These are phyloP conservation scores for Echria macrotheca DNA, from an alignment of 495 filamentous ascomycete species.

Conservation along the genomic window DNA sequence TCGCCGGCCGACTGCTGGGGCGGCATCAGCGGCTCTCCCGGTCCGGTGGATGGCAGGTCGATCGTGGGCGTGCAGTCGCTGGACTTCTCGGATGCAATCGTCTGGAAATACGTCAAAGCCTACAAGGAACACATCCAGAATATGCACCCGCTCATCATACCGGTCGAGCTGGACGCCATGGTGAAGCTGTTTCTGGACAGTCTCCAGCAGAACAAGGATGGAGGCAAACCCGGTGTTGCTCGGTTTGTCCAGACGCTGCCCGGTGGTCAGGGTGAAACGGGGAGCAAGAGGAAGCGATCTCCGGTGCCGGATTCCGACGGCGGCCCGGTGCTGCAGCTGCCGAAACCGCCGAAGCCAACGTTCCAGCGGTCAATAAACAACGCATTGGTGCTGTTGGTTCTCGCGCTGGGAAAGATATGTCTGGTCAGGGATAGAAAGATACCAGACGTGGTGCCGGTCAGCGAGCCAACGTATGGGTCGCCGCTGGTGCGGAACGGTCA, in stretches of 20 bases:
- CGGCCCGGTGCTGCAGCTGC: conserved; percentile 27
- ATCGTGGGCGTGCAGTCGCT: conserved; percentile 49
- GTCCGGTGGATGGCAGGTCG: conserved; percentile 37
- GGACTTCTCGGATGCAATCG: conserved; percentile 56
- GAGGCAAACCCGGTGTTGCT: conserved; percentile 15
- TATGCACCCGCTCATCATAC: conserved; percentile 79
- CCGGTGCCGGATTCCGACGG: conserved; percentile 37
- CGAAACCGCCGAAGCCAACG: conserved; percentile 32
- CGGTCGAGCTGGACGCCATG: conserved; percentile 43
- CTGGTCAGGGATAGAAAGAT: conserved; percentile 51
- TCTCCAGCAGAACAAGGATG: conserved; percentile 26
- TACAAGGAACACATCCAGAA: conserved; percentile 78
- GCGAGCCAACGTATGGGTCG: conserved; percentile 36
- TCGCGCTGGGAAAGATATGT: conserved; percentile 84
- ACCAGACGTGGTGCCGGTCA: conserved; percentile 54
- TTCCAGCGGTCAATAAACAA: conserved; percentile 59
- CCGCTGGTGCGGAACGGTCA: conserved; percentile 44
- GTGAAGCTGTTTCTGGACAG: conserved; percentile 44
- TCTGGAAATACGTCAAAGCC: conserved; percentile 59
- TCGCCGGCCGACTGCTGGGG: conserved; percentile 45
- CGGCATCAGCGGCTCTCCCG: conserved; percentile 41
- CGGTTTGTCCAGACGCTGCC: conserved; percentile 24
- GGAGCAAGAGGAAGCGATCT: conserved; percentile 56
- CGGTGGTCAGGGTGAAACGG: conserved; percentile 30
- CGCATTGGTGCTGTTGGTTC: conserved; percentile 72